These are phyloP conservation scores for Suillus subaureus DNA, from an alignment of 768 basidiomycete genomes.

Conservation along the genomic window DNA sequence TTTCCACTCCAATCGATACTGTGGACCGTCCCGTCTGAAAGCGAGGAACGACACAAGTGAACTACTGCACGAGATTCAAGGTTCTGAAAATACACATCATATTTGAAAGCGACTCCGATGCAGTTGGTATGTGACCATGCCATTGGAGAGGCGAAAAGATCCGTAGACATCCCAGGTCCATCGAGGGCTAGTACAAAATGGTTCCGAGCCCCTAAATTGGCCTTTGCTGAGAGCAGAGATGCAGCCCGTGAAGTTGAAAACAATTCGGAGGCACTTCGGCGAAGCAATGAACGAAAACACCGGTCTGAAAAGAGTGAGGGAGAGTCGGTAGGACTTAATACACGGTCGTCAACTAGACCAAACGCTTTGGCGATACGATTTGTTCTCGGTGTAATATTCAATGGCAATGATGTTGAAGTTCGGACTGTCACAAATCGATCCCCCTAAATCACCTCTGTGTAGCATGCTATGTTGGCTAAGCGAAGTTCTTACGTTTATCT, in stretches of 20 bases:
- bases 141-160: constrained; percentile 59
- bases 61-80: constrained; percentile 55
- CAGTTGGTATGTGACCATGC: constrained; percentile 61
- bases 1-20: constrained; percentile 55
- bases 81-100: constrained; percentile 64
- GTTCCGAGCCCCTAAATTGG: constrained; percentile 54
- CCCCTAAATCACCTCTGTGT: constrained; percentile 37
- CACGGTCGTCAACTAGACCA: constrained; percentile 56
- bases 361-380: constrained; percentile 64
- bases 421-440: constrained; percentile 64
- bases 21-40: constrained; percentile 39
- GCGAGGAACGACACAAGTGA: constrained; percentile 47
- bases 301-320: constrained; percentile 35
- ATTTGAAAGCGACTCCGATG: constrained; percentile 64
- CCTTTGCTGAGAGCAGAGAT: constrained; percentile 52
- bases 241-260: constrained; percentile 37
- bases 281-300: constrained; percentile 49
- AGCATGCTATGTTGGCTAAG: constrained; percentile 5
- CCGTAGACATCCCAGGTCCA: constrained; percentile 58
- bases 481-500: constrained; percentile 29
- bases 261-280: constrained; percentile 54
- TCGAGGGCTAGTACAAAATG: constrained; percentile 65
- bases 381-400: constrained; percentile 67
- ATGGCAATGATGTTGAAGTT: constrained; percentile 51
- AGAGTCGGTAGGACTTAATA: constrained; percentile 55